Conservation (phyloP, 805 yeast species). For the Saturnispora sanitii region DNA sequence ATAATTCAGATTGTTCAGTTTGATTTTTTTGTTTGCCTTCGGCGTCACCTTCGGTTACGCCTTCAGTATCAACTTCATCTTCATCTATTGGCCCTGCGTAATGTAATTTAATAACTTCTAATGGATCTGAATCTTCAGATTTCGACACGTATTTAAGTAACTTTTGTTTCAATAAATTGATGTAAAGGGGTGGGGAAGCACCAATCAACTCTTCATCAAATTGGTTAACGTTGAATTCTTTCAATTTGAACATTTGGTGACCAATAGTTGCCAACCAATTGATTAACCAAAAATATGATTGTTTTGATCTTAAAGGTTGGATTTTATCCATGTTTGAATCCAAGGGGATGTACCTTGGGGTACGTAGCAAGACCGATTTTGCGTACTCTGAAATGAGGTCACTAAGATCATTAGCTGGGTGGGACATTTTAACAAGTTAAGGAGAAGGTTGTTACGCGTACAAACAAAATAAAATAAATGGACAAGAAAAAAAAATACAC, state of each 20-base stretch:
- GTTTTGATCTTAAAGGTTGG: slow-evolving; percentile 1
- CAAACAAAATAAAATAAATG: no score
- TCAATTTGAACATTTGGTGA: slow-evolving; percentile 31
- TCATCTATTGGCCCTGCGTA: background rate
- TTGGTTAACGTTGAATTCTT: slow-evolving; percentile 47
- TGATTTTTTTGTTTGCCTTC: background rate
- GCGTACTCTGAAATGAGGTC: slow-evolving; percentile 28
- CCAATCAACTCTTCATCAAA: slow-evolving; percentile 55
- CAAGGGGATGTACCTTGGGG: slow-evolving; percentile 30
- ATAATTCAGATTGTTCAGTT: background rate
- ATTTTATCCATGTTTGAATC: slow-evolving; percentile 25
- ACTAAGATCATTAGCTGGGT: slow-evolving; percentile 27
- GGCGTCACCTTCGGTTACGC: background rate
- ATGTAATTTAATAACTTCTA: slow-evolving; percentile 3
- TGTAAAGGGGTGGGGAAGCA: slow-evolving; percentile 29
- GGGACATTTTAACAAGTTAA: slow-evolving; percentile 10
- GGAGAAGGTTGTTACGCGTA: background rate
- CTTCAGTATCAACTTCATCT: no score
- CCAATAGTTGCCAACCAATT: slow-evolving; percentile 7
- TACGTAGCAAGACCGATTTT: slow-evolving; percentile 27
- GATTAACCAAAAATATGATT: slow-evolving; percentile 5
- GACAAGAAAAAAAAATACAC: no score
- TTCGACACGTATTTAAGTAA: slow-evolving; percentile 21
- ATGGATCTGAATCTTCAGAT: background rate
- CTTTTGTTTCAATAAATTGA: slow-evolving; percentile 36